phyloP scores from a whole-genome alignment of 2,329 filamentous ascomycete genomes.

The Microascus cirrosus region DNA sequence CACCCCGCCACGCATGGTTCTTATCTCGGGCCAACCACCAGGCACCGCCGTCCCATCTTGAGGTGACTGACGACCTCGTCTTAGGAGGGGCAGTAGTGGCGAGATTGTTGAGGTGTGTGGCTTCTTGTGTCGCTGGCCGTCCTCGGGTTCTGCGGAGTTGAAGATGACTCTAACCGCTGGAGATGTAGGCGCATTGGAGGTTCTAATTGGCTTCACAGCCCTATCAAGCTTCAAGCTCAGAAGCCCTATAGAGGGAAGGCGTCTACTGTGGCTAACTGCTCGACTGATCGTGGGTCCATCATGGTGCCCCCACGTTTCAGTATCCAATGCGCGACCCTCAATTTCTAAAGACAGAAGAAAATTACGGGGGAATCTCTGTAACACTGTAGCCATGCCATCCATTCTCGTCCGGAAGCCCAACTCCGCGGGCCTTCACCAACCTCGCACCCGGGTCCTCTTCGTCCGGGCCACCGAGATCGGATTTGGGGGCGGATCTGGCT shows the following conservation, averaged over 20 bases:
- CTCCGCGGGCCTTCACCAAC: background rate
- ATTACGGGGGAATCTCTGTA: background rate
- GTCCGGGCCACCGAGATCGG: background rate
- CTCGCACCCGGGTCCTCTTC: background rate
- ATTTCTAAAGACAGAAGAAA: background rate
- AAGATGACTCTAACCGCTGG: too few species aligned
- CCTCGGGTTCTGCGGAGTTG: background rate
- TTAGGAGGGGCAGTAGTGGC: background rate
- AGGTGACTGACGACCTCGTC: background rate
- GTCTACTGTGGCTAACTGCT: background rate
- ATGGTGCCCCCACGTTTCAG: background rate
- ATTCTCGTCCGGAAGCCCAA: background rate
- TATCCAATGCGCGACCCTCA: background rate
- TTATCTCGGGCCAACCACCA: conserved; percentile 3
- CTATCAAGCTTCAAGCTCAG: too few species aligned
- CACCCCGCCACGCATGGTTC: background rate
- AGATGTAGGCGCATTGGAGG: too few species aligned
- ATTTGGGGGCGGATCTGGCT: background rate
- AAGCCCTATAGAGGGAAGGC: too few species aligned
- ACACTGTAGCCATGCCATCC: background rate
- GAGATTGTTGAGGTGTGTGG: background rate
- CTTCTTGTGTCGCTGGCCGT: background rate
- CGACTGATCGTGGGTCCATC: background rate
- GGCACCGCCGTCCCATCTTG: background rate
- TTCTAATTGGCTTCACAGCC: too few species aligned